Evolutionary conservation across 148 eudicot species (phyloP).

Genomic region (Silene conica): DNA sequence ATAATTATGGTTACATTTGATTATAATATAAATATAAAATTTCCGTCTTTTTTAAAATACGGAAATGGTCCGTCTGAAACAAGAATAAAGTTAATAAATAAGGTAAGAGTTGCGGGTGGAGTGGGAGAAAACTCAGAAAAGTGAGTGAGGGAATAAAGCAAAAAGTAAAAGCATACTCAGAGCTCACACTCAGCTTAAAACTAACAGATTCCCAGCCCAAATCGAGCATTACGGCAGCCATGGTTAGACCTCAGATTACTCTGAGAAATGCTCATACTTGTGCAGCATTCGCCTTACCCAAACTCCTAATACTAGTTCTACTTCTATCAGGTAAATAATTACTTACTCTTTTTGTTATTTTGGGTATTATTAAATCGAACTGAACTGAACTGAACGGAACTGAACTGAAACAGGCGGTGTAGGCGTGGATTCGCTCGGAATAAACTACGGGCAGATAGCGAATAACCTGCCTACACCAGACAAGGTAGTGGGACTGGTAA

Average conservation of each 20-base stretch:
- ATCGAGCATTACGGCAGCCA: too few relatives aligned
- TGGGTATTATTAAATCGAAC: too few relatives aligned
- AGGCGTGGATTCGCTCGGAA: conserved; percentile 41
- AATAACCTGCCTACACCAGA: conserved; percentile 71
- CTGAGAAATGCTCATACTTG: not conserved
- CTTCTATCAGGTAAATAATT: not conserved
- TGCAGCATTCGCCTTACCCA: not conserved
- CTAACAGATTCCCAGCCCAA: too few relatives aligned
- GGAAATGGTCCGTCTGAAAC: too few relatives aligned
- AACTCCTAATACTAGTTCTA: not conserved
- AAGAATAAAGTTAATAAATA: too few relatives aligned
- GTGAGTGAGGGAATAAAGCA: not conserved
- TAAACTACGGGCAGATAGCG: conserved; percentile 89
- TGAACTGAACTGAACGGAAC: not conserved
- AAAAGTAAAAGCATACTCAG: not conserved
- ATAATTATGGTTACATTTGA: too few relatives aligned
- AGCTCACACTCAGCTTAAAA: not conserved
- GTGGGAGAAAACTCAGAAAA: not conserved
- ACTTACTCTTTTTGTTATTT: too few relatives aligned
- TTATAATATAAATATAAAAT: too few relatives aligned
- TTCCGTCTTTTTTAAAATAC: too few relatives aligned
- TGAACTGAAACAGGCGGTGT: not conserved
- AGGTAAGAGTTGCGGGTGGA: not conserved
- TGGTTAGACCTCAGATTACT: too few relatives aligned
- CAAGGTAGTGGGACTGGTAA: conserved; percentile 58